Percentiles rank a stretch among this genome's conserved stretches.
Evolutionary conservation across 257 asterid species (phyloP).

Genomic region (Voacanga thouarsii): DNA sequence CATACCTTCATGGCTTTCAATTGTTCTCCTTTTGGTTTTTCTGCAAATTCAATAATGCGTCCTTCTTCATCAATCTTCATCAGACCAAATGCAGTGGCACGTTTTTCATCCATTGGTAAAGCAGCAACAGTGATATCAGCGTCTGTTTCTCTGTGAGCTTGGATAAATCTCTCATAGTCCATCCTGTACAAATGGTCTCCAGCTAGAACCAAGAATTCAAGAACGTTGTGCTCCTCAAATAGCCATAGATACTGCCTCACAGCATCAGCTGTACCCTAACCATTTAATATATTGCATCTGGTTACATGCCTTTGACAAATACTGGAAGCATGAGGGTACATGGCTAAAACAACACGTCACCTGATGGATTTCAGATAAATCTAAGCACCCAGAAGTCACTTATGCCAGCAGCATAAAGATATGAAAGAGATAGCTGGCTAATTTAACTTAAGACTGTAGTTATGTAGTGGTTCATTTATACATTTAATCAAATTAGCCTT

Average conservation of each 20-base stretch:
- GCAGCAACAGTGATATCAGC: constrained; percentile 99
- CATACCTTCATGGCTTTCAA: constrained; percentile 76
- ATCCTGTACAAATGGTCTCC: constrained; percentile 94
- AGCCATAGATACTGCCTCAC: constrained; percentile 93
- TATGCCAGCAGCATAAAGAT: not conserved
- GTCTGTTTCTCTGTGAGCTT: constrained; percentile 97
- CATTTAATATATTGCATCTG: constrained; percentile 13
- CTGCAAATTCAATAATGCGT: constrained; percentile 87
- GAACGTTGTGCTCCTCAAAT: constrained; percentile 86
- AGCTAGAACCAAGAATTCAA: constrained; percentile 82
- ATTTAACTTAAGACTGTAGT: not conserved
- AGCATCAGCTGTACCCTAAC: constrained; percentile 96
- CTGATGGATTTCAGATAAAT: not conserved
- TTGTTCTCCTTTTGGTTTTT: constrained; percentile 92
- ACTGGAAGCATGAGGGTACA: not conserved
- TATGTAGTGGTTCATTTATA: not conserved
- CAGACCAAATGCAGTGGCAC: constrained; percentile 92
- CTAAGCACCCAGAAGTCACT: constrained; percentile 5
- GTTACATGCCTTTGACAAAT: not conserved
- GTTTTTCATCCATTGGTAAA: constrained; percentile 91
- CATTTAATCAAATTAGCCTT: not conserved
- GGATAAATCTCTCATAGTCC: constrained; percentile 93
- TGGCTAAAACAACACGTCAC: not conserved
- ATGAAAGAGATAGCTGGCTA: not conserved
- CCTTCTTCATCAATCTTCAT: constrained; percentile 98